Percentiles rank a stretch among this genome's conserved stretches.
These are phyloP conservation scores for Penicillium paradoxum DNA, from an alignment of 495 filamentous ascomycete species.

Conservation along the genomic window DNA sequence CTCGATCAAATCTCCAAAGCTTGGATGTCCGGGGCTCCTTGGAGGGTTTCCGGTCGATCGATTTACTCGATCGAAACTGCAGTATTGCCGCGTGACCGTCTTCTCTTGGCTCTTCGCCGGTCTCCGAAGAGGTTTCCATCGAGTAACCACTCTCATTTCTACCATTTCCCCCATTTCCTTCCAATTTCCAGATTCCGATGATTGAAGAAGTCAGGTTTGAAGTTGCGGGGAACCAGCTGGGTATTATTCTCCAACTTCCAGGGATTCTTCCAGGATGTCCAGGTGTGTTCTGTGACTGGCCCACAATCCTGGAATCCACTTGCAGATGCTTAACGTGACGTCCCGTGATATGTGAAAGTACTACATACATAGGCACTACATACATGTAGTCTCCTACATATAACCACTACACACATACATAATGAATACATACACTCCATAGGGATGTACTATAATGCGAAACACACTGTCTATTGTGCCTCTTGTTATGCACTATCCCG, in stretches of 20 bases:
- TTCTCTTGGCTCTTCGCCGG: not conserved
- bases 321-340: constrained; percentile 15
- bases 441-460: no score
- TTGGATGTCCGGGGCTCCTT: no score
- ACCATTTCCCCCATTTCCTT: not conserved
- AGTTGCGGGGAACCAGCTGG: not conserved
- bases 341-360: not conserved
- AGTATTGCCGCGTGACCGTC: not conserved
- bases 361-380: no score
- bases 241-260: not conserved
- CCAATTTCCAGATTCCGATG: not conserved
- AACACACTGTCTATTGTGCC: no score
- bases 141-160: not conserved
- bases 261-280: not conserved
- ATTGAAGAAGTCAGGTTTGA: not conserved
- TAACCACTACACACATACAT: no score
- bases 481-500: no score
- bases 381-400: no score
- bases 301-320: constrained; percentile 4
- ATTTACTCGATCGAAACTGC: constrained; percentile 17
- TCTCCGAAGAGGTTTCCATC: not conserved
- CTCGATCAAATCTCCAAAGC: not conserved
- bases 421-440: no score
- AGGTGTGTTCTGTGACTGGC: not conserved
- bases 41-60: no score